Evolutionary conservation across 192 early-diverging fungal genomes (phyloP), one percentile per base, ranked within the genome.

Genomic region (Coemansia sp.): DNA sequence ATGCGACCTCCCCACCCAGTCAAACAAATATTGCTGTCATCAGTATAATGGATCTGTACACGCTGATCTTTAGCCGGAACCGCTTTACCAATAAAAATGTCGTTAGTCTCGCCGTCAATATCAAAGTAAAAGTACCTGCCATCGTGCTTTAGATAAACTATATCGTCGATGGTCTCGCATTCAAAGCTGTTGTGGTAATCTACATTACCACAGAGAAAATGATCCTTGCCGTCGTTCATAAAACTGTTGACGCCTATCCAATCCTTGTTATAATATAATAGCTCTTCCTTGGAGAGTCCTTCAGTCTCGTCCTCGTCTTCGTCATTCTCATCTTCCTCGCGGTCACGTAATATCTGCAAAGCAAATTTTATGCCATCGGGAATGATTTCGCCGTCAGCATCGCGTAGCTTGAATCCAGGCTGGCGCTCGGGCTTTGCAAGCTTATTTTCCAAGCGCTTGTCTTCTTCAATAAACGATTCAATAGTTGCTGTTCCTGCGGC

Each of bases 351-450:
- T 23, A 59, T 43, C 20, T 29, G n/a, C 24, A 59, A 23, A 16
- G 26, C 57, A 59, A 59, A 59, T 13, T 0, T 27, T 27, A 27
- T 27, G 26, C 26, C 26, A 27, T 27, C 26, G 26, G 26, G 26
- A 27, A 27, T 27, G 0, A 47, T 18, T 9, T 47, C 45, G 6
- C 57, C 57, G 16, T 43, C 19, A 4, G 45, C 3, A 37, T 59
- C 57, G 12, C 57, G 57, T 18, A 59, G 39, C 26, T 59, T 59
- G 24, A 59, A 59, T 12, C 10, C 26, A 27, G 26, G 26, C 26
- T 27, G 26, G 26, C 26, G 26, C 26, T 27, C 26, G 4, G 26
- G 26, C 10, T 59, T 59, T 19, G 39, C n/a, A 19, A 18, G 32
- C 57, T 7, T n/a, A 0, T 37, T 9, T 37, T 32, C 23, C 57